Base-by-base conservation (phyloP, 768 basidiomycete species). In the Xerocomellus intermedius region DNA sequence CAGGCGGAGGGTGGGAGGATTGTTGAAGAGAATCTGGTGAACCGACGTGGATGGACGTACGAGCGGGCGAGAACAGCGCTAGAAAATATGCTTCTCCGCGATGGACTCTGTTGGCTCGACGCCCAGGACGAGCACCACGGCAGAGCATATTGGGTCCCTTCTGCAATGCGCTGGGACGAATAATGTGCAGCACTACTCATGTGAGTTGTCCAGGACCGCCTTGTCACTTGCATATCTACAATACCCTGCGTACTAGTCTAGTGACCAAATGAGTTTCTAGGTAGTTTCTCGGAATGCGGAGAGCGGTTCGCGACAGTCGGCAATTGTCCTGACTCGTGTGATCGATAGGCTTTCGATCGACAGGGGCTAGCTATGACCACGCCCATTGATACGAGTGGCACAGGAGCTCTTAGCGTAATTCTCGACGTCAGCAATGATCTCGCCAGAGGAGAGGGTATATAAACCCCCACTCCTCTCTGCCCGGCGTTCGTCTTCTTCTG, bases 81-180 rank as follows among this genome's bases (percentile, higher is more conserved):
- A 63, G 87, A 94, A 63, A 94, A 95, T 58, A 94, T 96, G 85
- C 80, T 95, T 14, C 77, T 92, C 57, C 79, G 88, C 26, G 94
- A 98, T 58, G 96, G 95, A 2, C 75, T 96, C 24, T 95, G 92
- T 55, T 99, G 97, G 97, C 67, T 98, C 30, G 97, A 99, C 65
- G 87, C 91, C 24, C 94, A 97, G 71, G 91, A 89, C 50, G 83
- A 84, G 60, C 68, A 67, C 16, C 76, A 74, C 30, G 83, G 84
- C 28, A 77, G 79, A 54, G 82, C 85, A 22, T 96, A 93, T 68
- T 98, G 94, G 94, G 79, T 96, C 12, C 87, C 89, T 1, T 91
- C 90, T 13, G 88, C 87, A 3, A 89, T 96, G 81, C 80, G 81
- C 54, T 97, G 92, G 91, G 88, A 91, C 55, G 74, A 81, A 50